Evolutionary conservation across 202 grass and related monocot genomes (phyloP).

Genomic region (Eragrostis tef): DNA sequence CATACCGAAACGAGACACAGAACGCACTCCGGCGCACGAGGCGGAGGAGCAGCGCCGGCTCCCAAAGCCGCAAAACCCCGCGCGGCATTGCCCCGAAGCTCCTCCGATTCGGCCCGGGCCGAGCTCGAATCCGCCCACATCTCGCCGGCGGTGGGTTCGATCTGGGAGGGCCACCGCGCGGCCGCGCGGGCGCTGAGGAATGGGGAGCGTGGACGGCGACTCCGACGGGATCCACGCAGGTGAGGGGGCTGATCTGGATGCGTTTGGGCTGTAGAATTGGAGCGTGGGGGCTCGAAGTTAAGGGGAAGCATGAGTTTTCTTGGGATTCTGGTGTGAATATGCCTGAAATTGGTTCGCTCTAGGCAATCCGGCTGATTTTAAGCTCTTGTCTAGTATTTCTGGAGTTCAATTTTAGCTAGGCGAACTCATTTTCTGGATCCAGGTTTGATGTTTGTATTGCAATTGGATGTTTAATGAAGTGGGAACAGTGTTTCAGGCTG

Average conservation of each 20-base stretch:
- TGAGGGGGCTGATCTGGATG: constrained; percentile 43
- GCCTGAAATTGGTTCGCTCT: not conserved
- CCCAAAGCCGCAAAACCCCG: constrained; percentile 22
- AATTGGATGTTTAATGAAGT: not conserved
- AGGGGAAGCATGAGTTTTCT: not conserved
- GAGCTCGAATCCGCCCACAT: constrained; percentile 30
- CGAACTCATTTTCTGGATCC: not conserved
- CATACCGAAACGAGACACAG: constrained; percentile 42
- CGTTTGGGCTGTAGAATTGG: not conserved
- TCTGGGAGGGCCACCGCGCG: constrained; percentile 27
- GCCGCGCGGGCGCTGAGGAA: constrained; percentile 35
- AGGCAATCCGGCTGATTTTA: constrained; percentile 6
- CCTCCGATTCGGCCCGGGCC: constrained; percentile 6
- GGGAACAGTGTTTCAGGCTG: not conserved
- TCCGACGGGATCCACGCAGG: constrained; percentile 57
- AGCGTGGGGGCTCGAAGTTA: constrained; percentile 16
- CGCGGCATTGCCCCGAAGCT: constrained; percentile 32
- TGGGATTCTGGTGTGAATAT: not conserved
- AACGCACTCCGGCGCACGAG: constrained; percentile 3
- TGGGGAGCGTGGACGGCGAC: constrained; percentile 76
- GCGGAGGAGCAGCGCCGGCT: constrained; percentile 13
- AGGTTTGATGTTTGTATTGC: not conserved
- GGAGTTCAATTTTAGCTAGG: not conserved
- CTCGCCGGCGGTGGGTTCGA: constrained; percentile 35
- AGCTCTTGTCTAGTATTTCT: constrained; percentile 3